Evolutionary conservation across 306 rosid genomes (phyloP).

Genomic region (Quercus alba): DNA sequence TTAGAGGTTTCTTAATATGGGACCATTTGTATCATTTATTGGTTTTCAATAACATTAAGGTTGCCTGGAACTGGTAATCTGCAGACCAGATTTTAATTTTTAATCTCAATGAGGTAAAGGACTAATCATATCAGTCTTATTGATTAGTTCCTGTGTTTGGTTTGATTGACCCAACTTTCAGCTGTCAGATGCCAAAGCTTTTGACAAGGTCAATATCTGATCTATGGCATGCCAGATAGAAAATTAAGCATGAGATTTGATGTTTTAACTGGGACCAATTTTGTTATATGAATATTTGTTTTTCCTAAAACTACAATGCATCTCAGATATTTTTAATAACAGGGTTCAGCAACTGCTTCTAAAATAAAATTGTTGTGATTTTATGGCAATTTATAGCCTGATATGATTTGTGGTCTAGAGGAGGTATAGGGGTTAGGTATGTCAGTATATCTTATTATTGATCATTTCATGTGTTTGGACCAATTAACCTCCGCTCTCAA

Average conservation of each 20-base stretch:
- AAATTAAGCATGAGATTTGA: background rate
- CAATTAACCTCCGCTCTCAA: background rate
- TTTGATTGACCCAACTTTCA: background rate
- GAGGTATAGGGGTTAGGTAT: background rate
- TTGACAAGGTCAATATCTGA: background rate
- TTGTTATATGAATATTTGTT: too few relatives aligned
- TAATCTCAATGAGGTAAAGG: background rate
- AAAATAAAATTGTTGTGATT: too few relatives aligned
- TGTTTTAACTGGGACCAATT: too few relatives aligned
- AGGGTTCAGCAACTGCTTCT: too few relatives aligned
- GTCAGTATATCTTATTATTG: background rate
- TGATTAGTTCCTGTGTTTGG: background rate
- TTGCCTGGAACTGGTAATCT: background rate
- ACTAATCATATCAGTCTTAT: background rate
- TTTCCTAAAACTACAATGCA: too few relatives aligned
- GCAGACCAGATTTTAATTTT: background rate
- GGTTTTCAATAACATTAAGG: background rate
- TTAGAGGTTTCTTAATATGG: background rate
- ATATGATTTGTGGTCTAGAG: background rate
- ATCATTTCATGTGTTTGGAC: background rate
- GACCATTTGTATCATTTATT: background rate
- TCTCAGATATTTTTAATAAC: too few relatives aligned
- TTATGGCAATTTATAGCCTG: too few relatives aligned
- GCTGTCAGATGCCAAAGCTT: background rate
- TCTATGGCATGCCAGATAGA: background rate